A percentile compares a stretch with the other conserved stretches of the same genome.
Conservation (phyloP, 1,284 basidiomycete species). For the Marasmius tenuissimus region DNA sequence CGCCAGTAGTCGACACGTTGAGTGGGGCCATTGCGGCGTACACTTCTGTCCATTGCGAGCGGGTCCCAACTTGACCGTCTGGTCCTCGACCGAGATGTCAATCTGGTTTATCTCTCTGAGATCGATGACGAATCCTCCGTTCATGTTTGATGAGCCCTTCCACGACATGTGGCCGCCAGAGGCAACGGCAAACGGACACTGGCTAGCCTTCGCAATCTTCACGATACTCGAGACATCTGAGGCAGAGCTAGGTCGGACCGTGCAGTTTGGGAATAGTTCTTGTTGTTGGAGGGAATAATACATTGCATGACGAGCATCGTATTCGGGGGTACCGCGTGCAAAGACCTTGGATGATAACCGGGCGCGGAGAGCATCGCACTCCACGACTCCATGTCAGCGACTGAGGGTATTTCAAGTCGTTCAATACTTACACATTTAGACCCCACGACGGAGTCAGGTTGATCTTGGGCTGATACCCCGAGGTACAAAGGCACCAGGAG, state of each 20-base stretch:
- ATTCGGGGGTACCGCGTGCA: constrained; percentile 1
- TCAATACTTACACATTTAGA: not conserved
- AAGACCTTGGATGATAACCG: constrained; percentile 2
- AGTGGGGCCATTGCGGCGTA: not conserved
- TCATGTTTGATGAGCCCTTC: constrained; percentile 7
- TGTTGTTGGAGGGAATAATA: constrained; percentile 7
- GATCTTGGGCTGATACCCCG: not conserved
- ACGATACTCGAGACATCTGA: constrained; percentile 5
- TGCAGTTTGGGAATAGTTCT: constrained; percentile 1
- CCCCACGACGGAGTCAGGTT: not conserved
- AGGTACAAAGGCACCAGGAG: not conserved
- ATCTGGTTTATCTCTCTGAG: not conserved
- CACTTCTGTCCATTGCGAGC: not conserved
- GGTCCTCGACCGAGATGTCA: not conserved
- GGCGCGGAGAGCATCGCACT: constrained; percentile 3
- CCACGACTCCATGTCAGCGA: not conserved
- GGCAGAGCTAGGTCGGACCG: constrained; percentile 1
- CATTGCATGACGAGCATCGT: not conserved
- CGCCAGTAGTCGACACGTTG: not conserved
- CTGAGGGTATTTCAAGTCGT: not conserved
- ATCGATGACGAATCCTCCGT: not conserved
- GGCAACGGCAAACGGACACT: constrained; percentile 9
- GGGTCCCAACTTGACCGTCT: not conserved
- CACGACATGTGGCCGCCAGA: constrained; percentile 12
- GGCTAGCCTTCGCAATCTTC: not conserved